Conservation (phyloP, 305 asterid genomes). For the Fraxinus angustifolia region DNA sequence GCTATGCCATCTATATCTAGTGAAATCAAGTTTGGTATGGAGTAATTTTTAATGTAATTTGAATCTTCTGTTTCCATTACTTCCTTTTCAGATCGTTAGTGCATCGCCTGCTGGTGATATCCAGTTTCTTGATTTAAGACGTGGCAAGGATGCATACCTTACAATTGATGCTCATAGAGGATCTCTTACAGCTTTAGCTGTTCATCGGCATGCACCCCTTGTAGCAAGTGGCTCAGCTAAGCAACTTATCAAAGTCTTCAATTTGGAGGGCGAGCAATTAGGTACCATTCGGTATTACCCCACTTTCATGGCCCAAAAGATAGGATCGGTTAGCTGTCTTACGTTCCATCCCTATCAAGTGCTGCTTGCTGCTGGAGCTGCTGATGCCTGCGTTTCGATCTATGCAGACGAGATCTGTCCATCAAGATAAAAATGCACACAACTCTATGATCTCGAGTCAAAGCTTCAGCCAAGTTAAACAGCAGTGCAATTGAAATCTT, state of each 20-base stretch:
- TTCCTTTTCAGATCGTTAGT: constrained; percentile 64
- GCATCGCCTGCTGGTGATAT: constrained; percentile 97
- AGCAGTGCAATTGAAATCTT: background rate
- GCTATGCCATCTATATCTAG: background rate
- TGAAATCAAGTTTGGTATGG: background rate
- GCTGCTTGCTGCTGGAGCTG: constrained; percentile 93
- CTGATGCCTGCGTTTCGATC: constrained; percentile 93
- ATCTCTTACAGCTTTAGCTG: constrained; percentile 91
- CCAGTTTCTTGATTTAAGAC: constrained; percentile 87
- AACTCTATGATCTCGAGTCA: background rate
- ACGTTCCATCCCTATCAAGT: constrained; percentile 93
- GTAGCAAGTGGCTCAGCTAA: constrained; percentile 98
- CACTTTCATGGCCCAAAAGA: constrained; percentile 98
- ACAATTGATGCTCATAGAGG: constrained; percentile 96
- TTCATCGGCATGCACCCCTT: constrained; percentile 94
- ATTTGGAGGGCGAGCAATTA: constrained; percentile 76
- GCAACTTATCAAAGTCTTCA: constrained; percentile 89
- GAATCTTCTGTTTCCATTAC: background rate
- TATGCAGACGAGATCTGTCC: constrained; percentile 80
- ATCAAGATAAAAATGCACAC: constrained; percentile 35
- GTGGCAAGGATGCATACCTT: constrained; percentile 52
- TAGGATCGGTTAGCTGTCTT: constrained; percentile 91
- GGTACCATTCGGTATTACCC: constrained; percentile 89
- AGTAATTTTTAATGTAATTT: background rate
- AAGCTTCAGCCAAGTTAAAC: background rate